A percentile compares a stretch with the other conserved stretches of the same genome.
These are phyloP conservation scores for Aspergillus asperescens DNA, from an alignment of 495 filamentous ascomycete genomes.

Conservation along the genomic window DNA sequence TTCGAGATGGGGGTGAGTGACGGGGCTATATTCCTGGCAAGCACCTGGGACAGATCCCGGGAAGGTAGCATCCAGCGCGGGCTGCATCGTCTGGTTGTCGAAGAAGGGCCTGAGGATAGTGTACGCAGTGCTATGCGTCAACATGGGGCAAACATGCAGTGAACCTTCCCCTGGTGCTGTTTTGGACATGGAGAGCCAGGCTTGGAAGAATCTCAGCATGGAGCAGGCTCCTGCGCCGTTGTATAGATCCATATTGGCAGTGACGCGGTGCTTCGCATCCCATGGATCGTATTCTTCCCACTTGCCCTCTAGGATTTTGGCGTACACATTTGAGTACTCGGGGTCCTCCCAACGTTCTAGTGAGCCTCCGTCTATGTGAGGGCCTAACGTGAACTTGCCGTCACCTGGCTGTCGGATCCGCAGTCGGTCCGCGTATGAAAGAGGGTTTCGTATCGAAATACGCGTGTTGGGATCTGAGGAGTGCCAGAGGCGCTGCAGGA, in stretches of 20 bases:
- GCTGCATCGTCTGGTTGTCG: slow-evolving; percentile 44
- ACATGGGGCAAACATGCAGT: slow-evolving; percentile 74
- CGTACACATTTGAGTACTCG: slow-evolving; percentile 73
- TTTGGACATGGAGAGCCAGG: slow-evolving; percentile 76
- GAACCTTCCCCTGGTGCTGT: slow-evolving; percentile 71
- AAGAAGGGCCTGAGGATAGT: slow-evolving; percentile 85
- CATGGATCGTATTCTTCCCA: slow-evolving; percentile 84
- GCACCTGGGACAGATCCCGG: slow-evolving; percentile 73
- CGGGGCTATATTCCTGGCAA: slow-evolving; percentile 68
- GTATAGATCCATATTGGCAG: slow-evolving; percentile 69
- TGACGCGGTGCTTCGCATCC: slow-evolving; percentile 64
- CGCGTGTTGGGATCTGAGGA: slow-evolving; percentile 53
- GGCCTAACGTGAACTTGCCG: slow-evolving; percentile 73
- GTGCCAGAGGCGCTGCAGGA: slow-evolving; percentile 73
- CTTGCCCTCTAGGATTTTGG: slow-evolving; percentile 61
- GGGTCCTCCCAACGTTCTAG: slow-evolving; percentile 82
- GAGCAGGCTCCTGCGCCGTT: slow-evolving; percentile 76
- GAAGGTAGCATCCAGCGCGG: slow-evolving; percentile 41
- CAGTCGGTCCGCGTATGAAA: slow-evolving; percentile 75
- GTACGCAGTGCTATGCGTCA: slow-evolving; percentile 71
- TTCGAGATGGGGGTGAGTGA: slow-evolving; percentile 72
- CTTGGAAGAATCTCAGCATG: slow-evolving; percentile 85
- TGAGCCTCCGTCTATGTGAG: slow-evolving; percentile 79
- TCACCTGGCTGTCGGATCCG: slow-evolving; percentile 64
- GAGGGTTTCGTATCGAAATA: slow-evolving; percentile 61